Base-by-base conservation (phyloP, 1,139 yeast genomes). In the Suhomyces terraborum region DNA sequence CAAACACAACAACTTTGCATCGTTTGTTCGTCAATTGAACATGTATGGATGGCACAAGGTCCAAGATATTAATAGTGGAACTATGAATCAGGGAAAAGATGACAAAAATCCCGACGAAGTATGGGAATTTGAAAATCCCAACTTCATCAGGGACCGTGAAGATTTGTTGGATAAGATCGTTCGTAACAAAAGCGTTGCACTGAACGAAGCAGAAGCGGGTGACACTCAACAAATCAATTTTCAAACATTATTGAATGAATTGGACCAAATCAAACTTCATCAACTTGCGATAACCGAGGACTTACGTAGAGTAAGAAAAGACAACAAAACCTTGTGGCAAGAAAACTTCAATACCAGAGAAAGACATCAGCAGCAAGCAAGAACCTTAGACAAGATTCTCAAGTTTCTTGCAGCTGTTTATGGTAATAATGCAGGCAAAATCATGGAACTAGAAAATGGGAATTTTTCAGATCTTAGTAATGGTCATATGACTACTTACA, bases 1-100 rank as follows among this genome's bases (percentile, higher is more conserved):
- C 69, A 91, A 91, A 56, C 98, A 93, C 58, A 82, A 88, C 30
- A 84, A 84, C 55, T 83, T 84, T 38, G 87, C 91, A 1, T 80
- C 87, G n/a, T 84, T 84, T 59, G 86, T 84, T 20, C 73, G 93
- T 41, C 98, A 93, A 60, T 74, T 93, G 57, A 93, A 93, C 64
- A 93, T 93, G 95, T 93, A 93, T 59, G 98, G 98, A 27, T 93
- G 96, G 89, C 98, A 93, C 66, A 93, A 93, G 65, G 93, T 93
- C 6, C 94, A 81, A 61, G 95, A 84, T 62, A 79, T 83, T 39
- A 82, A 66, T 36, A 74, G 79, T 20, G 93, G 93, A 1, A 77
- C 87, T 2, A 65, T 85, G 64, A 71, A 72, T 42, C 69, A 72
- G 42, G 67, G 66, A 24, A 82, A 77, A 37, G 89, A 82, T 50